A percentile compares a stretch with the other conserved stretches of the same genome.
These are phyloP conservation scores for Albifimbria verrucaria DNA, from an alignment of 2,329 filamentous ascomycete species.

Conservation along the genomic window DNA sequence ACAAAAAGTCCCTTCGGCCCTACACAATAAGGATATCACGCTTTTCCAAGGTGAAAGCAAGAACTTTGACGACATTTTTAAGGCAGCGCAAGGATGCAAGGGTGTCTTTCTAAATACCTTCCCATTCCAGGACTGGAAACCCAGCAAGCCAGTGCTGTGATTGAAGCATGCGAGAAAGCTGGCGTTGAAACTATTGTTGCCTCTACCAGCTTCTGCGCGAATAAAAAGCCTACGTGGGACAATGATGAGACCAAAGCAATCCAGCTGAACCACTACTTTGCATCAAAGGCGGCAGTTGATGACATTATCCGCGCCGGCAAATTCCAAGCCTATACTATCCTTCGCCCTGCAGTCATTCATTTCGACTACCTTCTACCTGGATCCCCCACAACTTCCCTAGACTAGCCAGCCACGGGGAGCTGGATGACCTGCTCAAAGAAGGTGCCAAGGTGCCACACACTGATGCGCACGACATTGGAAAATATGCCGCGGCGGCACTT, in stretches of 20 bases:
- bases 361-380: constrained; percentile 22
- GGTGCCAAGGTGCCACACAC: constrained; percentile 21
- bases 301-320: constrained; percentile 21
- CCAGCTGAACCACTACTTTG: constrained; percentile 26
- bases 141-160: constrained; percentile 25
- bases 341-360: constrained; percentile 27
- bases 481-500: constrained; percentile 28
- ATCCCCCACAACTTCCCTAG: constrained; percentile 22
- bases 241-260: constrained; percentile 7
- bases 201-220: constrained; percentile 18
- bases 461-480: constrained; percentile 26
- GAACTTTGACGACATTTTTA: constrained; percentile 23
- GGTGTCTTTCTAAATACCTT: constrained; percentile 26
- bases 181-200: constrained; percentile 26
- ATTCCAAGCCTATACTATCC: constrained; percentile 28
- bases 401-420: constrained; percentile 21
- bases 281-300: constrained; percentile 35
- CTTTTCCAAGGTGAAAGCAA: constrained; percentile 33
- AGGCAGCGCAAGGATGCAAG: constrained; percentile 29
- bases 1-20: constrained; percentile 19
- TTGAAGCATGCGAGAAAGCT: constrained; percentile 26
- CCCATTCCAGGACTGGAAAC: constrained; percentile 22
- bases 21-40: constrained; percentile 23
- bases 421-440: constrained; percentile 20
- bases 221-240: constrained; percentile 19